phyloP scores from a whole-genome alignment of 1,284 basidiomycete species.

The Puccinia triticina region DNA sequence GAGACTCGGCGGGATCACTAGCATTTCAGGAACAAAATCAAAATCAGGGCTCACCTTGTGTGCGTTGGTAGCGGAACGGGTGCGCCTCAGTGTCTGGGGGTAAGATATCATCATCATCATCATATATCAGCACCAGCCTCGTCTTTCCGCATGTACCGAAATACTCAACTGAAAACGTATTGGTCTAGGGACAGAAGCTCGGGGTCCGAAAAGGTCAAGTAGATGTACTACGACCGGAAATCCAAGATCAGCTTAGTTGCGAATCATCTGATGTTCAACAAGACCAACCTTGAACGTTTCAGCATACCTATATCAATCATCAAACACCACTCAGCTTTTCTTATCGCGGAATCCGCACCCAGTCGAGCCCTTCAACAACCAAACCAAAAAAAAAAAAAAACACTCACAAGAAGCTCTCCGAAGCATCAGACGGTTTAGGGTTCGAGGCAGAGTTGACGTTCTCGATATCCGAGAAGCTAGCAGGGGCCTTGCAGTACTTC shows the following conservation, averaged over 20 bases:
- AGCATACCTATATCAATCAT: slow-evolving; percentile 38
- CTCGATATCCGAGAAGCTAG: slow-evolving; percentile 32
- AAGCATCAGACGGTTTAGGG: not conserved
- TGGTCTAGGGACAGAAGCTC: slow-evolving; percentile 42
- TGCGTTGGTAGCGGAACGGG: slow-evolving; percentile 20
- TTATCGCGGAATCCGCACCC: not conserved
- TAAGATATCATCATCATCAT: not conserved
- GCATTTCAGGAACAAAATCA: too few species aligned
- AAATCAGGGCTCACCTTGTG: not conserved
- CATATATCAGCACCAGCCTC: not conserved
- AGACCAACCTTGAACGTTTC: slow-evolving; percentile 50
- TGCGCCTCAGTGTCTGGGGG: slow-evolving; percentile 38
- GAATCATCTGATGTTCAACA: not conserved
- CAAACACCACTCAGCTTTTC: not conserved
- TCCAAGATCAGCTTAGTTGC: not conserved
- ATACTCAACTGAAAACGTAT: slow-evolving; percentile 50
- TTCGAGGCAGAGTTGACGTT: slow-evolving; percentile 27
- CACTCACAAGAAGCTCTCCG: slow-evolving; percentile 48
- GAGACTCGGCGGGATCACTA: too few species aligned
- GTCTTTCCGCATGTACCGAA: not conserved
- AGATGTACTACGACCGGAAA: slow-evolving; percentile 33
- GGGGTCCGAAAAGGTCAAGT: slow-evolving; percentile 44
- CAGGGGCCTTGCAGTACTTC: slow-evolving; percentile 37
- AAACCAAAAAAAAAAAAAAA: not conserved
- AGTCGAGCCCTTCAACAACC: not conserved